These are phyloP conservation scores for Penicillium thymicola DNA, from an alignment of 2,329 filamentous ascomycete genomes.

Conservation along the genomic window DNA sequence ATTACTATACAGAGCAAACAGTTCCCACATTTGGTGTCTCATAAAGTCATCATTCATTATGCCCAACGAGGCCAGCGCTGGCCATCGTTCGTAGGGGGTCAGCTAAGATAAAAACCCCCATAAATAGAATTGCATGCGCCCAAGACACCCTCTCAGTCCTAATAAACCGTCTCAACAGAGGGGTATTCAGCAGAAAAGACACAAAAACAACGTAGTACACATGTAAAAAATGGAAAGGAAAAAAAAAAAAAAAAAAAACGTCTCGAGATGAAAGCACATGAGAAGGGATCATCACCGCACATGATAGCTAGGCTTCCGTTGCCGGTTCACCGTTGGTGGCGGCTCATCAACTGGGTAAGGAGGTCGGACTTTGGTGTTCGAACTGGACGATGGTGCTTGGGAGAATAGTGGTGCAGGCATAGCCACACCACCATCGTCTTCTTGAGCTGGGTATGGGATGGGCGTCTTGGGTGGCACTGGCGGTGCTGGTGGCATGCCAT, in stretches of 20 bases:
- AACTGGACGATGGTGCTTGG: constrained; percentile 9
- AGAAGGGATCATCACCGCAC: constrained; percentile 43
- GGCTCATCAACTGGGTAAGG: constrained; percentile 81
- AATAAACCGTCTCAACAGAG: constrained; percentile 3
- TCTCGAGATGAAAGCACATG: constrained; percentile 2
- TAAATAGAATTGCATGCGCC: not conserved
- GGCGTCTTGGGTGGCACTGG: constrained; percentile 76
- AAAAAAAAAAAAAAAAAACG: not conserved
- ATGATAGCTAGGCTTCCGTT: constrained; percentile 74
- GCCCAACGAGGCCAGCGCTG: not conserved
- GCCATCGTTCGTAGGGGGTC: not conserved
- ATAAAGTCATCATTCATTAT: constrained; percentile 24
- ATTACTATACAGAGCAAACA: constrained; percentile 9
- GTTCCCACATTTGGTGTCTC: constrained; percentile 1
- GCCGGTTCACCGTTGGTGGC: constrained; percentile 80
- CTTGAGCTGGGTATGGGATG: constrained; percentile 51
- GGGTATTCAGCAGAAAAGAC: constrained; percentile 7
- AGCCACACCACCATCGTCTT: constrained; percentile 26
- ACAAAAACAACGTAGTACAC: not conserved
- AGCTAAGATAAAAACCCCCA: not conserved
- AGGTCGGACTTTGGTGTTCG: constrained; percentile 41
- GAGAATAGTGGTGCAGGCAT: constrained; percentile 39
- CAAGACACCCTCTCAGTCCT: not conserved
- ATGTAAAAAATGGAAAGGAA: not conserved
- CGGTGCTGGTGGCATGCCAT: constrained; percentile 60